Percentiles rank a stretch among this genome's conserved stretches.
Evolutionary conservation across 768 basidiomycete genomes (phyloP).

Genomic region (Amanita pallidorosea): DNA sequence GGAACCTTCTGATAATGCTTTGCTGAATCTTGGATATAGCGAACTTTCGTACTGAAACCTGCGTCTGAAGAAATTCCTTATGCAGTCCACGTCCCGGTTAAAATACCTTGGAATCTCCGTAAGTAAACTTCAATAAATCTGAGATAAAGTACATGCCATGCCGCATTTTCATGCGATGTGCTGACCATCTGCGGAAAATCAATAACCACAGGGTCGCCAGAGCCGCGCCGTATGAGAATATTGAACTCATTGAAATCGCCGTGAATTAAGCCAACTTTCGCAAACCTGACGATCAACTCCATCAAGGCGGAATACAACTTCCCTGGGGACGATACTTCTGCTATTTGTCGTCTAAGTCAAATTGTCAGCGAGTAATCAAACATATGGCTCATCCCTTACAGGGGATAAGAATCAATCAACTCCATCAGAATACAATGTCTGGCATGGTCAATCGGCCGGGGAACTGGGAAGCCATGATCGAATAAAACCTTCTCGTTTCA

Average conservation of each 20-base stretch:
- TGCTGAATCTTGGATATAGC: slow-evolving; percentile 79
- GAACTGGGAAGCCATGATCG: slow-evolving; percentile 89
- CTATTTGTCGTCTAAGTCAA: slow-evolving; percentile 67
- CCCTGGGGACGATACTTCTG: slow-evolving; percentile 75
- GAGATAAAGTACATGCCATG: slow-evolving; percentile 51
- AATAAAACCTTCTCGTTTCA: slow-evolving; percentile 58
- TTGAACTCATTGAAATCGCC: slow-evolving; percentile 99
- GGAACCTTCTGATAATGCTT: slow-evolving; percentile 35
- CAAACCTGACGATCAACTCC: slow-evolving; percentile 94
- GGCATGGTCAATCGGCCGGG: slow-evolving; percentile 87
- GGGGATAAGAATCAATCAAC: slow-evolving; percentile 86
- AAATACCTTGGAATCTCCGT: slow-evolving; percentile 68
- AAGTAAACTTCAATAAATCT: slow-evolving; percentile 7
- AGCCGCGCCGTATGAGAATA: slow-evolving; percentile 77
- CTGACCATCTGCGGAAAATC: slow-evolving; percentile 99
- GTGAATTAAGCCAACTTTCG: slow-evolving; percentile 91
- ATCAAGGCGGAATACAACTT: slow-evolving; percentile 86
- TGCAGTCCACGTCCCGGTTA: slow-evolving; percentile 96
- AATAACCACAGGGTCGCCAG: slow-evolving; percentile 77
- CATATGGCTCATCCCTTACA: slow-evolving; percentile 38
- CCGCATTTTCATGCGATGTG: slow-evolving; percentile 92
- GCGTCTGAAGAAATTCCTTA: slow-evolving; percentile 83
- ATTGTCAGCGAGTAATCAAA: slow-evolving; percentile 2
- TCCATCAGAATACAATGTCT: slow-evolving; percentile 96
- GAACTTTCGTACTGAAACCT: slow-evolving; percentile 89